These are phyloP conservation scores for Mycena rosella DNA, from an alignment of 768 basidiomycete species.

Conservation along the genomic window DNA sequence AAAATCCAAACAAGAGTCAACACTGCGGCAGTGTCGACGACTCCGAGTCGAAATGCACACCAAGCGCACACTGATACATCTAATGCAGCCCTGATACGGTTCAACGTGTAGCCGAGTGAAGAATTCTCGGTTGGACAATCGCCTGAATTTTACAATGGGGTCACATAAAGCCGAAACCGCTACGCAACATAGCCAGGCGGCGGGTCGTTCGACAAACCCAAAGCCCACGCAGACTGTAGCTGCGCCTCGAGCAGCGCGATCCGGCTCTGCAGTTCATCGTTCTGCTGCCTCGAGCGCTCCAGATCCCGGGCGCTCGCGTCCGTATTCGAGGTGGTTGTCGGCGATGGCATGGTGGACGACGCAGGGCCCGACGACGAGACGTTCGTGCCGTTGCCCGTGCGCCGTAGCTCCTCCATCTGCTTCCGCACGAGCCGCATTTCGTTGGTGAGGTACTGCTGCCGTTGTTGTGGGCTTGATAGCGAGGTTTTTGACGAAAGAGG, in stretches of 20 bases:
- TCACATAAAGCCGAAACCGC: not conserved
- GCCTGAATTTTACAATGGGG: too few relatives aligned
- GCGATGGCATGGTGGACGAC: not conserved
- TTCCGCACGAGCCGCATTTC: slow-evolving; percentile 25
- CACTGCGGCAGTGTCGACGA: too few relatives aligned
- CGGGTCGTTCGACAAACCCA: slow-evolving; percentile 24
- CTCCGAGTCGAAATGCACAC: too few relatives aligned
- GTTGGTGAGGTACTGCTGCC: slow-evolving; percentile 19
- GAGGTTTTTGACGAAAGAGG: not conserved
- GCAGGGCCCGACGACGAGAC: not conserved
- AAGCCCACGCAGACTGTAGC: slow-evolving; percentile 23
- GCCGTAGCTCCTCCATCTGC: slow-evolving; percentile 21
- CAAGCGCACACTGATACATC: too few relatives aligned
- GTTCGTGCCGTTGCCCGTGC: not conserved
- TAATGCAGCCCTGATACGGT: too few relatives aligned
- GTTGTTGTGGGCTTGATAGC: slow-evolving; percentile 1
- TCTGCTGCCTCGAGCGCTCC: slow-evolving; percentile 13
- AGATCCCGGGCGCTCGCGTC: slow-evolving; percentile 1
- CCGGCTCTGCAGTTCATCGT: slow-evolving; percentile 16
- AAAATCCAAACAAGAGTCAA: too few relatives aligned
- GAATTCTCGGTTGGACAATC: too few relatives aligned
- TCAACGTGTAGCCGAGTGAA: too few relatives aligned
- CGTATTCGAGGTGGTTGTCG: too few relatives aligned
- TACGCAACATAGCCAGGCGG: slow-evolving; percentile 22
- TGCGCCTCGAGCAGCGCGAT: slow-evolving; percentile 20